Evolutionary conservation across 140 eudicot species (phyloP).

Genomic region (Bidens hawaiensis): DNA sequence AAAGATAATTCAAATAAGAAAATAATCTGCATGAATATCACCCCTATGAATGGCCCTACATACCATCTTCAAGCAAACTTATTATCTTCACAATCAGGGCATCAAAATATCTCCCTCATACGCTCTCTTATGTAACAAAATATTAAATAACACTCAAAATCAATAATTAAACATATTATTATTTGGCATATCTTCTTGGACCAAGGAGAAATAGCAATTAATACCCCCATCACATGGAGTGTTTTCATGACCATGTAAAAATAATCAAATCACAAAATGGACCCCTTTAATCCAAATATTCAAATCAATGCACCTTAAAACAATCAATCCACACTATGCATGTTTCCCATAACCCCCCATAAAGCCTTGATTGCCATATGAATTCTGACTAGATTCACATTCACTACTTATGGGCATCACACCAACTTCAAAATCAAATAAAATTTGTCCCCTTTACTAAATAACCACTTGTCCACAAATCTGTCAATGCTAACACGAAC

Average conservation of each 20-base stretch:
- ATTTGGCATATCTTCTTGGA: background rate
- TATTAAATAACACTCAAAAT: background rate
- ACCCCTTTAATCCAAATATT: slow-evolving; percentile 16
- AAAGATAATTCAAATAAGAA: no score
- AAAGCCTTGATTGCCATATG: slow-evolving; percentile 23
- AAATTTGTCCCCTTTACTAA: background rate
- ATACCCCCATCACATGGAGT: slow-evolving; percentile 20
- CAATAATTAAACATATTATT: background rate
- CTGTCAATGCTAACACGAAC: slow-evolving; percentile 1
- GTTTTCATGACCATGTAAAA: slow-evolving; percentile 4
- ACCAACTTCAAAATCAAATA: slow-evolving; percentile 9
- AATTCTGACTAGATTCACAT: slow-evolving; percentile 30
- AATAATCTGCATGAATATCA: no score
- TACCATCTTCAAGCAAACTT: no score
- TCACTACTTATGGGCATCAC: slow-evolving; percentile 26
- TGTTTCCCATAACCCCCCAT: slow-evolving; percentile 26
- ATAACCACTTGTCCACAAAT: no score
- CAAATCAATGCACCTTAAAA: slow-evolving; percentile 17
- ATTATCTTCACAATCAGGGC: no score
- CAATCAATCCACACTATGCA: slow-evolving; percentile 34
- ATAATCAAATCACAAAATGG: slow-evolving; percentile 6
- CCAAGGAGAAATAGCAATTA: background rate
- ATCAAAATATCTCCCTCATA: background rate
- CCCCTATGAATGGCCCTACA: no score
- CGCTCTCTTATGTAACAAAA: background rate